phyloP scores from a whole-genome alignment of 2,329 filamentous ascomycete species.

The Hymenotorrendiella dingleyae region DNA sequence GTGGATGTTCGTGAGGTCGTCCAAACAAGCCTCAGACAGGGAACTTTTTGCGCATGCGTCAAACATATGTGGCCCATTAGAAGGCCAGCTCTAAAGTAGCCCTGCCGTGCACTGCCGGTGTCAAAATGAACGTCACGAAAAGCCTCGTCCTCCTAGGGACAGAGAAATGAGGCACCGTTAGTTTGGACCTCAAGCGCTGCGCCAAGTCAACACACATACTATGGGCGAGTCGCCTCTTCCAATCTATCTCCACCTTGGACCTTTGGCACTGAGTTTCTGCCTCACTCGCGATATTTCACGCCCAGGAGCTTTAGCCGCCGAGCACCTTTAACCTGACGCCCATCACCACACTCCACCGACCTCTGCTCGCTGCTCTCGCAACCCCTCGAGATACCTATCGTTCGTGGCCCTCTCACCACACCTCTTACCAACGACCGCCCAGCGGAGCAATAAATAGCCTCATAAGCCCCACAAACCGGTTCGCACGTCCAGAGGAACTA shows the following conservation, averaged over 20 bases:
- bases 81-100: slow-evolving; percentile 3
- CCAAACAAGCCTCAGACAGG: slow-evolving; percentile 2
- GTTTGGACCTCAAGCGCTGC: neutral
- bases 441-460: no score
- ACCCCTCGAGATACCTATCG: no score
- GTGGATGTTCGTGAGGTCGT: slow-evolving; percentile 3
- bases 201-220: neutral
- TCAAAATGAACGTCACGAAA: neutral
- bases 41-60: slow-evolving; percentile 8
- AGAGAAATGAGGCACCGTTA: neutral
- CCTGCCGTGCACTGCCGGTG: neutral
- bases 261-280: neutral
- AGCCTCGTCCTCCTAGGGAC: neutral
- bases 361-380: no score
- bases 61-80: slow-evolving; percentile 6
- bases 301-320: neutral
- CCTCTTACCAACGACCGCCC: no score
- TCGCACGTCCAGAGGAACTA: no score
- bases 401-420: no score
- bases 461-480: no score
- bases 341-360: no score
- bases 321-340: neutral
- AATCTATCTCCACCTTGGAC: neutral
- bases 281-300: neutral
- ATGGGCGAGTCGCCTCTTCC: neutral